These are phyloP conservation scores for Vaccinium macrocarpon DNA, from an alignment of 148 eudicot genomes.

Conservation along the genomic window DNA sequence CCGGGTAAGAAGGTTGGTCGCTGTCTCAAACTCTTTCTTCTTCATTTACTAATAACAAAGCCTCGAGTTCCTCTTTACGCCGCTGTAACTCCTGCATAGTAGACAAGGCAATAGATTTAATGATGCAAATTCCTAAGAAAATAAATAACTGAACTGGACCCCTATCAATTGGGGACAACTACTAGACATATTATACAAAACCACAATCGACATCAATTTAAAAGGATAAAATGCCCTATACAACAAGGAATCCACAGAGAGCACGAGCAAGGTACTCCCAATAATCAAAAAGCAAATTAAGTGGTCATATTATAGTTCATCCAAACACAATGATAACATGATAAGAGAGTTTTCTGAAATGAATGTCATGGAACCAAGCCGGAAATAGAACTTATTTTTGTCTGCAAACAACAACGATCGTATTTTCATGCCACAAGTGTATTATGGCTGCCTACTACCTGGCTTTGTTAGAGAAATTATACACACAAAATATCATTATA, in stretches of 20 bases:
- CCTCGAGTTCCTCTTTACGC: conserved; percentile 70
- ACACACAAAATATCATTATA: background rate
- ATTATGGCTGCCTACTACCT: background rate
- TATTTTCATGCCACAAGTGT: background rate
- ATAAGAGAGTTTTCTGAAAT: background rate
- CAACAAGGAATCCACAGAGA: background rate
- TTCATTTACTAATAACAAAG: conserved; percentile 49
- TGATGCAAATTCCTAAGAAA: background rate
- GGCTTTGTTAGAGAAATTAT: background rate
- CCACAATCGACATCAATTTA: background rate
- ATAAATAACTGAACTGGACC: background rate
- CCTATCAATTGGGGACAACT: background rate
- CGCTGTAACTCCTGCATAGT: conserved; percentile 69
- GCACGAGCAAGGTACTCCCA: background rate
- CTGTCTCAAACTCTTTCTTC: conserved; percentile 31
- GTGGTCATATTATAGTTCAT: background rate
- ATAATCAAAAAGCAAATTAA: background rate
- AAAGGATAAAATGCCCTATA: background rate
- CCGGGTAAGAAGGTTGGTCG: background rate
- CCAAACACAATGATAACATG: background rate
- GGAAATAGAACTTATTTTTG: background rate
- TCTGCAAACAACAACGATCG: background rate
- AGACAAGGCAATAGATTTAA: background rate
- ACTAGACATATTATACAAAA: background rate
- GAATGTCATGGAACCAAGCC: background rate